Percentiles rank a stretch among this genome's conserved stretches.
Evolutionary conservation across 1,139 yeast species (phyloP).

Genomic region (Suhomyces chickasaworum): DNA sequence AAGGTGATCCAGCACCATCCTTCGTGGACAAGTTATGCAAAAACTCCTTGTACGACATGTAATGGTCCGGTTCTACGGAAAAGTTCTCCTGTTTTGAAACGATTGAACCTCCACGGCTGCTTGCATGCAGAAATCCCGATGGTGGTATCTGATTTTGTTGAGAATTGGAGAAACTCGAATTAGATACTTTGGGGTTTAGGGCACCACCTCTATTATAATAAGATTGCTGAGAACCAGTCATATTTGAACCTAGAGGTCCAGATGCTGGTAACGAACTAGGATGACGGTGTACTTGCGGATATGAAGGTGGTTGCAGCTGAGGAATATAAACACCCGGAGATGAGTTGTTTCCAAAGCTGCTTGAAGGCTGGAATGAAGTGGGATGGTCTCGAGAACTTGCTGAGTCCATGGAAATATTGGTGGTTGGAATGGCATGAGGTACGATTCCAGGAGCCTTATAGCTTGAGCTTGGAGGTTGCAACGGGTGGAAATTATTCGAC

Average conservation of each 20-base stretch:
- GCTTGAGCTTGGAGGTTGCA: constrained; percentile 14
- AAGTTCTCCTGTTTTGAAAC: constrained; percentile 2
- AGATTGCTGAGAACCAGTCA: constrained; percentile 2
- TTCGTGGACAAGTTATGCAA: constrained; percentile 34
- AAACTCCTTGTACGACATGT: constrained; percentile 48
- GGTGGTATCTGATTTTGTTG: neutral
- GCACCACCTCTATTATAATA: constrained; percentile 6
- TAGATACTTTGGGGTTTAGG: constrained; percentile 2
- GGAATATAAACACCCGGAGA: constrained; percentile 13
- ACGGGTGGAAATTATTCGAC: constrained; percentile 20
- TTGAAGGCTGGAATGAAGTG: constrained; percentile 20
- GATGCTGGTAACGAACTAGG: constrained; percentile 14
- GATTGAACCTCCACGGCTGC: neutral
- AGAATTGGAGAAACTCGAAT: constrained; percentile 2
- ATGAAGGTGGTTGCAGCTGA: constrained; percentile 7
- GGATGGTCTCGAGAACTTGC: constrained; percentile 35
- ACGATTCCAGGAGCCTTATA: constrained; percentile 17
- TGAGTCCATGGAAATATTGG: constrained; percentile 47
- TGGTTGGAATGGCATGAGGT: constrained; percentile 42
- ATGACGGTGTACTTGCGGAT: constrained; percentile 10
- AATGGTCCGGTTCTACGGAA: constrained; percentile 42
- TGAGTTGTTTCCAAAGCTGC: constrained; percentile 5
- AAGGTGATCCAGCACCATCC: constrained; percentile 20
- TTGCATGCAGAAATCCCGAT: neutral
- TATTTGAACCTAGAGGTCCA: constrained; percentile 9